Conservation (phyloP, 257 asterid genomes). For the Jasminum sambac region DNA sequence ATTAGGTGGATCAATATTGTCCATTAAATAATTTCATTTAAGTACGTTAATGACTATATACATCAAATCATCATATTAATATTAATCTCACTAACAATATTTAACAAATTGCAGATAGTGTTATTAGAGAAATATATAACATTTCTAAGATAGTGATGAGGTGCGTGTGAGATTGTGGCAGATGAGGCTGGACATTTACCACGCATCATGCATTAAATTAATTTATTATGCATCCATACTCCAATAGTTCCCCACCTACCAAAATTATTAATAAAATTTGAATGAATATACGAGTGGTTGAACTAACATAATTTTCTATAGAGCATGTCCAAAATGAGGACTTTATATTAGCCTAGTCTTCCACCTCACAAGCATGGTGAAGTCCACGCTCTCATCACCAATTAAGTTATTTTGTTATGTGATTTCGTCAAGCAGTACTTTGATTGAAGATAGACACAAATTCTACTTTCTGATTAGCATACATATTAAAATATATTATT, state of each 20-base stretch:
- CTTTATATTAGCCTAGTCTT: constrained; percentile 4
- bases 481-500: no score
- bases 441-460: not conserved
- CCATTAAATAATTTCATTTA: no score
- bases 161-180: not conserved
- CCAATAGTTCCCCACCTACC: not conserved
- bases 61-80: no score
- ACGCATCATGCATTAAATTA: not conserved
- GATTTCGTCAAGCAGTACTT: not conserved
- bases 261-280: not conserved
- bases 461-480: no score
- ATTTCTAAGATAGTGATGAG: no score
- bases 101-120: no score
- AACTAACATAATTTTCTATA: constrained; percentile 17
- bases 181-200: not conserved
- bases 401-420: no score
- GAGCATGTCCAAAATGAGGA: constrained; percentile 7
- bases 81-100: no score
- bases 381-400: not conserved
- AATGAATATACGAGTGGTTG: constrained; percentile 24
- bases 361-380: not conserved
- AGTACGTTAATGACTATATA: no score
- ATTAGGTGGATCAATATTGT: no score
- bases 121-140: no score
- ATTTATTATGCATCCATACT: not conserved